Base-by-base conservation (phyloP, 2,329 filamentous ascomycete species). In the Arthrobotrys conoides region DNA sequence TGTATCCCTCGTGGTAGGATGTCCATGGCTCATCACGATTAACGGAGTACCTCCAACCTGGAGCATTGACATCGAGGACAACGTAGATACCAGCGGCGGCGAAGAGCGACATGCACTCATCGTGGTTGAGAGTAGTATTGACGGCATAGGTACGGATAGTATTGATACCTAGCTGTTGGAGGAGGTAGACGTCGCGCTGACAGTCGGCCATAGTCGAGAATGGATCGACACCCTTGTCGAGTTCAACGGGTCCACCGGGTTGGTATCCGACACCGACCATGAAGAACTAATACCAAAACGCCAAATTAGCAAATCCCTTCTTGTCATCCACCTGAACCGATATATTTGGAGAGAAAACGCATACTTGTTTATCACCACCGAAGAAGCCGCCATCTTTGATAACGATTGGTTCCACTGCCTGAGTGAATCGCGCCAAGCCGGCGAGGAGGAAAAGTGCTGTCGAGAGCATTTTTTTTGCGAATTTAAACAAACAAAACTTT, bases 201-300 rank as follows among this genome's bases (percentile, higher is more conserved):
- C 82, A 82, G 41, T 59, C 41, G 20, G 79, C 53, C 12, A 78
- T 46, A 38, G 80, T 76, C 12, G 81, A 82, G 57, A 82, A 80
- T 16, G 82, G 82, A 59, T 82, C 82, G 36, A 76, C 63, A 20
- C 81, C 82, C 64, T 81, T 80, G 68, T 81, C 61, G 30, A 82
- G 76, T 38, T 77, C 89, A 53, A 89, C 87, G 79, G 88, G 89
- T 80, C 90, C 90, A 78, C 89, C 90, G 51, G 90, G 90, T 83
- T 92, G 90, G 85, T 92, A 92, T 83, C 90, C 90, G 81, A 90
- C 87, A 81, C 90, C 90, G 64, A 91, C 87, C 77, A 92, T 87
- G 85, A 91, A 89, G 84, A 91, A 91, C 68, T 72, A 33, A 44
- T 24, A 27, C 12, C 53, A 16, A 8, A 44, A 22, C 36, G 2